Evolutionary conservation across 208 protist species (phyloP), one percentile per base, ranked within the genome.

Genomic region (Trypanosoma cruzi): DNA sequence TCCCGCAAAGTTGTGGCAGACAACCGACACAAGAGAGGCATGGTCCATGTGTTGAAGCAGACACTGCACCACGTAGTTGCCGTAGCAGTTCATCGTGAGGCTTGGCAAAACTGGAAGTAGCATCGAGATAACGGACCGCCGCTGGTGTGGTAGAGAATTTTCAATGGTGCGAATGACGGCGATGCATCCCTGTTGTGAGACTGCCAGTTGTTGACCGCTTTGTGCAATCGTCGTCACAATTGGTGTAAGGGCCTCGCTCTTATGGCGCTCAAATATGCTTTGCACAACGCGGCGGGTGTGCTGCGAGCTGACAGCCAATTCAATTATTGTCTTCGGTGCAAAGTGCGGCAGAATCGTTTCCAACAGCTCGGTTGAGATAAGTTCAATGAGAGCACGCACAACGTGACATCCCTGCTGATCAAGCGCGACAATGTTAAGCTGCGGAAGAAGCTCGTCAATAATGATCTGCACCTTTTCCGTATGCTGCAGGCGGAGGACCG

Each of bases 21-120:
- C 61, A 14, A 84, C 77, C 2, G 72, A 61, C 7, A 84, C 14
- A 0, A 81, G 65, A n/a, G 78, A 68, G 52, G 44, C 62, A 42
- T 64, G 64, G 13, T 91, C 80, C 64, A 79, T 79, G 68, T 95
- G 81, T 66, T 94, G 73, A 20, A 97, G 65, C 48, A 95, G 71
- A 75, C 82, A 89, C 75, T 97, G 89, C 52, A 93, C 86, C 16
- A 97, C 87, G 75, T 96, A 97, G 74, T 95, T 97, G 32, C 89
- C 92, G 73, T 92, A 97, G 34, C 77, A 85, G 61, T 93, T 80
- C 72, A 80, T 83, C n/a, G 87, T 80, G 29, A 95, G 79, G 4
- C 44, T 66, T 2, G 84, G 71, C 20, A 95, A 77, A 14, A 77
- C 60, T 18, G 81, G 81, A 42, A 95, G 70, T 14, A 96, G 86